Evolutionary conservation across 352 stramenopile genomes (phyloP), one percentile per base, ranked within the genome.

Genomic region (Globisporangium nodosum): DNA sequence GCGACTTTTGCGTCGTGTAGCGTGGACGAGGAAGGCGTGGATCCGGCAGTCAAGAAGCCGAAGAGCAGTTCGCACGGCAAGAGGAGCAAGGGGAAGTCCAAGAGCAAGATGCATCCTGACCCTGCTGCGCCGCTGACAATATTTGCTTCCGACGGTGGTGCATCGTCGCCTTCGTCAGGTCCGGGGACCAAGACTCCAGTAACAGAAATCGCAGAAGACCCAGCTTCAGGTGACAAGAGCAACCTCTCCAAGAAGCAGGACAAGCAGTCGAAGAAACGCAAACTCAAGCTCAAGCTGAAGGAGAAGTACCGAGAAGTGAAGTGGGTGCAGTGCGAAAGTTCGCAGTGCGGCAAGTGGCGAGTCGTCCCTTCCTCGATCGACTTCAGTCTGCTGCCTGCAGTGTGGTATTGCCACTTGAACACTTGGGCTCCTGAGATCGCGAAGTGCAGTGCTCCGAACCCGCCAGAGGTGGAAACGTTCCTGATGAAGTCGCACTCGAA

Each of bases 241-340:
- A 77, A 76, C 15, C 43, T 53, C 1, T 56, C 58, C 42, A 63
- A 91, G 75, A 77, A 76, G 31, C 69, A 78, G 62, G 81, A 88
- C 31, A 88, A 87, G 24, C 69, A 85, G 20, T 67, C 83, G 42
- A 93, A 93, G 63, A 87, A 88, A 39, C 82, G 84, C 43, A 88
- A 90, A 27, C 61, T 78, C 3, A 90, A 94, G 51, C 64, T 85
- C 15, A 77, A 77, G 53, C 61, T 89, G 24, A 89, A 88, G 66
- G 82, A 93, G 42, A 92, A 93, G 54, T 88, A 93, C 40, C 74
- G 75, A 30, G 81, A 96, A 50, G 70, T 92, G 40, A 88, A 90
- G 59, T 99, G 96, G 96, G 96, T 98, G 3, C 94, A 98, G 72
- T 98, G 96, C 63, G 96, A 98, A 51, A 85, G 67, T 48, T 94